Percentiles rank a stretch among this genome's conserved stretches.
These are phyloP conservation scores for Hyaloraphidium curvatum DNA, from an alignment of 192 early-diverging fungal genomes.

Conservation along the genomic window DNA sequence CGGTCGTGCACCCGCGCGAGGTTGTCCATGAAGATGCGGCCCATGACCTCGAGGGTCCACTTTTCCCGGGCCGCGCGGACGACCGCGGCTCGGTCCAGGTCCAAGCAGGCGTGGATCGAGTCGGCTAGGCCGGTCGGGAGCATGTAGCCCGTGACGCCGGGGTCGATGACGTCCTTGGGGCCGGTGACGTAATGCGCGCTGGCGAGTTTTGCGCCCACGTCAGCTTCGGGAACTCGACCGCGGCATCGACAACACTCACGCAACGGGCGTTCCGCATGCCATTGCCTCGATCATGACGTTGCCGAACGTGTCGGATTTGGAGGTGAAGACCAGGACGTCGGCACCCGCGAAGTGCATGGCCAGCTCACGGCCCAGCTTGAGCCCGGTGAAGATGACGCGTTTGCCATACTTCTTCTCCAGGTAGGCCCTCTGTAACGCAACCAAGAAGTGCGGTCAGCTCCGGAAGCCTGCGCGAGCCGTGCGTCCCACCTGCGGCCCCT, in stretches of 20 bases:
- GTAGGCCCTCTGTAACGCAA: background rate
- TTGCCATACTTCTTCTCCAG: background rate
- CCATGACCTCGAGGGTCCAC: conserved; percentile 1
- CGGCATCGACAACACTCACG: background rate
- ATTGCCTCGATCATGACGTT: conserved; percentile 4
- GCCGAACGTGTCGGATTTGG: conserved; percentile 2
- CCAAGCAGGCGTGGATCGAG: background rate
- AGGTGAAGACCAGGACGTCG: background rate
- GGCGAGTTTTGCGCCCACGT: too few species aligned
- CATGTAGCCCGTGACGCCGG: background rate
- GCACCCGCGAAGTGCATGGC: background rate
- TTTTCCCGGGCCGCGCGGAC: background rate
- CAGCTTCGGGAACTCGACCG: background rate
- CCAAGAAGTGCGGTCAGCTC: background rate
- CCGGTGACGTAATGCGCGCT: background rate
- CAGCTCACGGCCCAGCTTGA: background rate
- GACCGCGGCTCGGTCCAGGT: background rate
- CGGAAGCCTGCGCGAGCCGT: background rate
- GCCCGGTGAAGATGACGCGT: background rate
- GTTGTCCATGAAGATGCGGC: conserved; percentile 1
- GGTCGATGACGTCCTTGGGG: background rate
- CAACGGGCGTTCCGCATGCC: conserved; percentile 2
- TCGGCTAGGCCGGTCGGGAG: background rate
- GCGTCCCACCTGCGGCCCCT: background rate
- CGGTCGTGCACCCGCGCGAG: too few species aligned